Evolutionary conservation across 257 asterid species (phyloP).

Genomic region (Oldenlandia corymbosa): DNA sequence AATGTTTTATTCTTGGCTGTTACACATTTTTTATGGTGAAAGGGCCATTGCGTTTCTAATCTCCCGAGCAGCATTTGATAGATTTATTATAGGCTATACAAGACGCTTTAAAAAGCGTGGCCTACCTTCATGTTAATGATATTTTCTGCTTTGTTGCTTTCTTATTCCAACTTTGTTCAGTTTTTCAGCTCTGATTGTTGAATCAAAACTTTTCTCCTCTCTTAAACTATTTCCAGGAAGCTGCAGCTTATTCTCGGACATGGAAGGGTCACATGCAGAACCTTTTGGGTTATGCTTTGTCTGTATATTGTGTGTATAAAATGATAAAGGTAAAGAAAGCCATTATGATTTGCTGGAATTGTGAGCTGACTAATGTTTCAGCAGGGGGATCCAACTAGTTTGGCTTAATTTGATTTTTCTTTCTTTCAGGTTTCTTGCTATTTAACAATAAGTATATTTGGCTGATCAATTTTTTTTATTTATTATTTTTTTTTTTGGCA

Average conservation of each 20-base stretch:
- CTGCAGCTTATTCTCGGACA: slow-evolving; percentile 98
- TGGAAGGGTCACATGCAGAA: slow-evolving; percentile 99
- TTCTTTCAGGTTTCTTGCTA: background rate
- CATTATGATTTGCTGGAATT: background rate
- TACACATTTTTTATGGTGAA: background rate
- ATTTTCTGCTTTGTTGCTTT: background rate
- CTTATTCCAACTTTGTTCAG: background rate
- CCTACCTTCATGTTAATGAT: background rate
- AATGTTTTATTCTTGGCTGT: slow-evolving; percentile 9
- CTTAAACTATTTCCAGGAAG: slow-evolving; percentile 59
- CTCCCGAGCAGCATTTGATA: too few species aligned
- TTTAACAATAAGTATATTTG: background rate
- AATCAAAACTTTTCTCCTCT: background rate
- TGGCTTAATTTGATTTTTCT: background rate
- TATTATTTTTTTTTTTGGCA: slow-evolving; percentile 54
- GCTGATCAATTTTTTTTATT: slow-evolving; percentile 17
- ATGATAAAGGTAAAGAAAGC: slow-evolving; percentile 71
- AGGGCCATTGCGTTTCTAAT: background rate
- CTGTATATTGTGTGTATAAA: slow-evolving; percentile 90
- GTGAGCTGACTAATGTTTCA: background rate
- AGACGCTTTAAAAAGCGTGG: too few species aligned
- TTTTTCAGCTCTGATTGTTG: background rate
- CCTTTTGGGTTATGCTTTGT: slow-evolving; percentile 90
- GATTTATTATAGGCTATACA: too few species aligned
- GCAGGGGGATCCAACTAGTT: background rate